Base-by-base conservation (phyloP, 2,329 filamentous ascomycete species). In the Rachicladosporium sp. region DNA sequence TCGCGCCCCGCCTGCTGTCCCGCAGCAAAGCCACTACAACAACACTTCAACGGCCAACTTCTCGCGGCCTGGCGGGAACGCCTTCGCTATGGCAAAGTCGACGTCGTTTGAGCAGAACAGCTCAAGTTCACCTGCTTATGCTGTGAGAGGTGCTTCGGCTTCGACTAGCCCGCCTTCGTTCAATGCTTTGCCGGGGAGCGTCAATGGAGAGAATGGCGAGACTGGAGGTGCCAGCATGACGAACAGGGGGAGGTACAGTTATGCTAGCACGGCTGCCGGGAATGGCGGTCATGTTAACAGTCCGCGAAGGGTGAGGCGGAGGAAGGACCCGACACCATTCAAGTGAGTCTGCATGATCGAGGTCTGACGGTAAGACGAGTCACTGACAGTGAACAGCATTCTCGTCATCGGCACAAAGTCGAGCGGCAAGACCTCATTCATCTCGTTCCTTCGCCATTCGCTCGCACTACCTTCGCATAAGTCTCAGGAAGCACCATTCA, bases 321-420 rank as follows among this genome's bases (percentile, higher is more conserved):
- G 91, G 67, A 96, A 94, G 70, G 91, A 98, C 57, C 91, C 91
- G 6, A 95, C 89, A 7, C 87, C 91, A 1, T 94, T 96, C 75
- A 98, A 98, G 89, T 96, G 70, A 74, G 87, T 74, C n/a, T n/a
- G n/a, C n/a, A n/a, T n/a, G n/a, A n/a, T n/a, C n/a, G n/a, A n/a
- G n/a, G n/a, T n/a, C n/a, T n/a, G n/a, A n/a, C n/a, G n/a, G n/a
- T n/a, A n/a, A n/a, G n/a, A n/a, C n/a, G n/a, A n/a, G n/a, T n/a
- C n/a, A n/a, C 40, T 42, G 31, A 42, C 33, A 27, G 12, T 21
- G 6, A 31, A 11, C 46, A 96, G 89, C 61, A 79, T 98, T 51
- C 76, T 98, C 43, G 80, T 98, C 44, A 77, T 96, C 53, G 91
- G 91, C 43, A 82, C 86, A 36, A 80, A 83, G 43, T 82, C 80